Conservation (phyloP, 805 yeast species). For the Cyberlindnera lachancei region DNA sequence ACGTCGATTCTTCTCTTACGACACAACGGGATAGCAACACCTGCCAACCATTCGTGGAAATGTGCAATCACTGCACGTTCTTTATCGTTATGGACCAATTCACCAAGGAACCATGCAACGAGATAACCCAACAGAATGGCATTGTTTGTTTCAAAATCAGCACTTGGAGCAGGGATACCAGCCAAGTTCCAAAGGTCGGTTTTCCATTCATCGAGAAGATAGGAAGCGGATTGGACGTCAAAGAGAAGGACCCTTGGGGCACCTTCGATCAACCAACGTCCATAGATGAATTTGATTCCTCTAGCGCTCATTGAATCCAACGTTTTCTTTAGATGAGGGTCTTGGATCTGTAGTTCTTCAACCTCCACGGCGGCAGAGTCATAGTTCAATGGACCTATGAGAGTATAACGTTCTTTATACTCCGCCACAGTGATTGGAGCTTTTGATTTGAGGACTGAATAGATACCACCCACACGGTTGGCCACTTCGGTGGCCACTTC, state of each 20-base stretch:
- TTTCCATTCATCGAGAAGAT: conserved; percentile 86
- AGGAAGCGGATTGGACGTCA: conserved; percentile 70
- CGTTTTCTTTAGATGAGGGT: conserved; percentile 48
- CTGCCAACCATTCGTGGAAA: conserved; percentile 98
- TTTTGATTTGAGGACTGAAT: conserved; percentile 91
- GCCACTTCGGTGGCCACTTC: conserved; percentile 98
- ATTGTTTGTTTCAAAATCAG: conserved; percentile 83
- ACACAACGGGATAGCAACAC: conserved; percentile 89
- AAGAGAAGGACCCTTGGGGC: conserved; percentile 91
- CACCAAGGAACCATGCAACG: conserved; percentile 97
- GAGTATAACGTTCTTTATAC: conserved; percentile 77
- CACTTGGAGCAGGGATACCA: conserved; percentile 89
- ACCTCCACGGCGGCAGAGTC: conserved; percentile 72
- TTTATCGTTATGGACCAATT: conserved; percentile 74
- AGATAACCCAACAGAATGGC: conserved; percentile 89
- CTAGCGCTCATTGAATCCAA: conserved; percentile 73
- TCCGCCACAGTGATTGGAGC: conserved; percentile 96
- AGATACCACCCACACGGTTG: conserved; percentile 95
- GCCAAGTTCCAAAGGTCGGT: conserved; percentile 84
- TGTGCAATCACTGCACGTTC: conserved; percentile 89
- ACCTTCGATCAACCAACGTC: conserved; percentile 96
- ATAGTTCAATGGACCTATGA: conserved; percentile 80
- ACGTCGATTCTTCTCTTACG: conserved; percentile 87
- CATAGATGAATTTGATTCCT: conserved; percentile 79
- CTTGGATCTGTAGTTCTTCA: conserved; percentile 60